Evolutionary conservation across 495 filamentous ascomycete genomes (phyloP).

Genomic region (Penicillium daleae): DNA sequence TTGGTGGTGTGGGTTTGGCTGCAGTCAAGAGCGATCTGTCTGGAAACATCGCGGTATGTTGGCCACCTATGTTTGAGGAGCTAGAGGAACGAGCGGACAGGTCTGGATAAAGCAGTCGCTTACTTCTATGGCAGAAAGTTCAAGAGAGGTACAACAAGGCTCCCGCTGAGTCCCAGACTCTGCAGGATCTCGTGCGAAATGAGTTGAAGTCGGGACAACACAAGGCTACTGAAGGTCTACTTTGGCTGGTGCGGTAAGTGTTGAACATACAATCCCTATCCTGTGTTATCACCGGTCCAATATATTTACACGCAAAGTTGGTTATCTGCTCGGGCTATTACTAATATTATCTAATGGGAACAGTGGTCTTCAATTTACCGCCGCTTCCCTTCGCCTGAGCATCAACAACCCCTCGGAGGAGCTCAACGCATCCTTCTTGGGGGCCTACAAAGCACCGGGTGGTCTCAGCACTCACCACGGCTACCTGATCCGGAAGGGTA

Average conservation of each 20-base stretch:
- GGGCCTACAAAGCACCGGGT: slow-evolving; percentile 60
- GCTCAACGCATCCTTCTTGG: slow-evolving; percentile 82
- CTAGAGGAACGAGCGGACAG: background rate
- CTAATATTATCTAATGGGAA: background rate
- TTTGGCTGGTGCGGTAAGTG: slow-evolving; percentile 87
- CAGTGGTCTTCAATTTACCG: slow-evolving; percentile 92
- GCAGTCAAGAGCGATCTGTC: slow-evolving; percentile 89
- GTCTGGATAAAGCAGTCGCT: slow-evolving; percentile 5
- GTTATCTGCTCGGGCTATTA: slow-evolving; percentile 3
- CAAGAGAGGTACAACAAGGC: slow-evolving; percentile 78
- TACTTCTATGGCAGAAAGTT: slow-evolving; percentile 72
- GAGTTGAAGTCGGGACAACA: slow-evolving; percentile 88
- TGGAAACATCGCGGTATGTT: slow-evolving; percentile 85
- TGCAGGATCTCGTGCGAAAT: slow-evolving; percentile 82
- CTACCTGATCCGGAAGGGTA: slow-evolving; percentile 59
- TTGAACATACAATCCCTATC: slow-evolving; percentile 12
- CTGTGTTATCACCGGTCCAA: background rate
- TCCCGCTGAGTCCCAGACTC: slow-evolving; percentile 72
- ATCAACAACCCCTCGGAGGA: slow-evolving; percentile 66
- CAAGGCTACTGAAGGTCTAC: slow-evolving; percentile 80
- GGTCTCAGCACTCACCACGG: slow-evolving; percentile 10
- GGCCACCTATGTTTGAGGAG: slow-evolving; percentile 11
- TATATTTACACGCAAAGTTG: background rate
- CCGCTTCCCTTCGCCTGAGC: slow-evolving; percentile 79
- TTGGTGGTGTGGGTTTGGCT: slow-evolving; percentile 80